Evolutionary conservation across 257 asterid species (phyloP).

Genomic region (Anisodus acutangulus): DNA sequence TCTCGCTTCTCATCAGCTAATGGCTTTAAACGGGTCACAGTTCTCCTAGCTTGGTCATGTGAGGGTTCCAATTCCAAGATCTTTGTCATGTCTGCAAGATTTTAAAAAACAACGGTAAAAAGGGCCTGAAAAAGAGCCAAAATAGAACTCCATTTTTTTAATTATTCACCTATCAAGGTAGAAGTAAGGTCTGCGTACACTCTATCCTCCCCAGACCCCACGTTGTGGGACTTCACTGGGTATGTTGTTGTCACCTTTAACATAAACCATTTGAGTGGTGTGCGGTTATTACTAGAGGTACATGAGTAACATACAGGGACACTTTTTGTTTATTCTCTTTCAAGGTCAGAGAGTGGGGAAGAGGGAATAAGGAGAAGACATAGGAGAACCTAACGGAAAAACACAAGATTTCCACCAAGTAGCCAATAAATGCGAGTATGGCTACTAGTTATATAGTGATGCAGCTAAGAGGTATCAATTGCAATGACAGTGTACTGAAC

Average conservation of each 20-base stretch:
- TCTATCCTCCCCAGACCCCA: no score
- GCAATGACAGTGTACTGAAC: not conserved
- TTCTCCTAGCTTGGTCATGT: constrained; percentile 79
- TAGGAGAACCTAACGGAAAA: not conserved
- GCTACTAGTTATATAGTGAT: not conserved
- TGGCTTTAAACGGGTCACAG: constrained; percentile 76
- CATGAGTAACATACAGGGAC: not conserved
- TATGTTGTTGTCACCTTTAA: no score
- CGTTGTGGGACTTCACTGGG: no score
- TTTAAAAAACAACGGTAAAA: constrained; percentile 18
- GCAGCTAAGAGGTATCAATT: not conserved
- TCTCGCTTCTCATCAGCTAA: constrained; percentile 95
- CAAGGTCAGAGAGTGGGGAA: not conserved
- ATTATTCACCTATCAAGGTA: not conserved
- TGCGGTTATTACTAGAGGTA: not conserved
- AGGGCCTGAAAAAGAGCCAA: constrained; percentile 23
- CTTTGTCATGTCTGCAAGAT: constrained; percentile 71
- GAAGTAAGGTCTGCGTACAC: no score
- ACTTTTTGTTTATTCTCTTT: not conserved
- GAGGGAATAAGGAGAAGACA: not conserved
- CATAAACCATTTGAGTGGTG: not conserved
- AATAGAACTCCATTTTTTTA: not conserved
- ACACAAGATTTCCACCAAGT: not conserved
- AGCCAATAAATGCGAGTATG: not conserved
- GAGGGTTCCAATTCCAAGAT: constrained; percentile 82